These are phyloP conservation scores for Jaenimonas drosophilae DNA, from an alignment of 208 protist species.

Conservation along the genomic window DNA sequence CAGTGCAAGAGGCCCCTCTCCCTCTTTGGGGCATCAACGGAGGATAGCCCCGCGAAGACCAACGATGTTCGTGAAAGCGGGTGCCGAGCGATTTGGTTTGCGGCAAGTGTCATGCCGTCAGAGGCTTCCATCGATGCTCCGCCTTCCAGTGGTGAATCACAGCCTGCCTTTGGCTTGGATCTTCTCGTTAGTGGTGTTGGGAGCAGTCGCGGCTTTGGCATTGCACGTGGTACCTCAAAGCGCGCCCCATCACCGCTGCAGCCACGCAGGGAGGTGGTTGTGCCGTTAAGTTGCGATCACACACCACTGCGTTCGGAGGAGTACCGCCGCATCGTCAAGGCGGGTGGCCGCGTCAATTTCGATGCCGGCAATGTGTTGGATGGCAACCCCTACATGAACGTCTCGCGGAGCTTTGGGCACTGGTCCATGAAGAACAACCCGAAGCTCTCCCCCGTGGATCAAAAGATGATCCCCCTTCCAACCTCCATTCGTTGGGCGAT, in stretches of 20 bases:
- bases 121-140: background rate
- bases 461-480: constrained; percentile 70
- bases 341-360: constrained; percentile 44
- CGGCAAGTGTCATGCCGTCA: constrained; percentile 35
- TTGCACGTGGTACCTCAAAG: constrained; percentile 46
- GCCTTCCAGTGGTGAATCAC: no score
- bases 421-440: constrained; percentile 69
- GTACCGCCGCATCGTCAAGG: constrained; percentile 48
- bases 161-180: constrained; percentile 41
- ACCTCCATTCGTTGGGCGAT: constrained; percentile 60
- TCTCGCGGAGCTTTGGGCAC: constrained; percentile 73
- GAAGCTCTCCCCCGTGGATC: constrained; percentile 37
- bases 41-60: background rate
- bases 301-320: constrained; percentile 36
- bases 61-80: constrained; percentile 19
- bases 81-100: constrained; percentile 71
- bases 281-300: constrained; percentile 68
- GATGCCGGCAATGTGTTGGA: constrained; percentile 45
- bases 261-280: constrained; percentile 49
- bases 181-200: constrained; percentile 52
- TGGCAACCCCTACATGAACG: constrained; percentile 60
- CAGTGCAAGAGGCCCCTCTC: no score
- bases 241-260: no score
- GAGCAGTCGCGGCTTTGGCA: constrained; percentile 62
- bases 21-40: background rate